phyloP scores from a whole-genome alignment of 2,329 filamentous ascomycete genomes.

The Fusarium stilboides region DNA sequence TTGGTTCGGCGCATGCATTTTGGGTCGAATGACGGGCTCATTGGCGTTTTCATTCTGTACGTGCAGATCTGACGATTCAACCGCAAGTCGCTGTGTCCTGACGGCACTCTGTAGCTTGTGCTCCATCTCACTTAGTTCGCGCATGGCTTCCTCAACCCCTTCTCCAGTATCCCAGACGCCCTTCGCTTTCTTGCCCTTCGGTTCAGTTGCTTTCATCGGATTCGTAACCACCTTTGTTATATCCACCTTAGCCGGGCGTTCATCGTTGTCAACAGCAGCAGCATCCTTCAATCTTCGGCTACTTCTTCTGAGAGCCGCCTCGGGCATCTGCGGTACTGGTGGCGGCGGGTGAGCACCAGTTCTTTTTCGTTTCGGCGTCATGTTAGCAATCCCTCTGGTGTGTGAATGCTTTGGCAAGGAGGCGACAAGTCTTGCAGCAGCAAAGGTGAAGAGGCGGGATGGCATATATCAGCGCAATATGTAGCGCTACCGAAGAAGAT shows the following conservation, averaged over 20 bases:
- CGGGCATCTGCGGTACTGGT: slow-evolving; percentile 38
- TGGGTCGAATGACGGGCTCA: slow-evolving; percentile 21
- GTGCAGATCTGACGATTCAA: slow-evolving; percentile 59
- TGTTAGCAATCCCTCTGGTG: slow-evolving; percentile 40
- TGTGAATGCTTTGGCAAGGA: slow-evolving; percentile 4
- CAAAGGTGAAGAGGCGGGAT: slow-evolving; percentile 17
- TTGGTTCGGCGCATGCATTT: slow-evolving; percentile 6
- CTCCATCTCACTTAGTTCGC: slow-evolving; percentile 67
- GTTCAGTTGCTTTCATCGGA: neutral
- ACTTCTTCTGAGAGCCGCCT: slow-evolving; percentile 47
- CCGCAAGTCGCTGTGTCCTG: slow-evolving; percentile 63
- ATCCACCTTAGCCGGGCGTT: slow-evolving; percentile 7
- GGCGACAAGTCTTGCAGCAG: slow-evolving; percentile 21
- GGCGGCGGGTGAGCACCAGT: slow-evolving; percentile 40
- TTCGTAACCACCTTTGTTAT: slow-evolving; percentile 10
- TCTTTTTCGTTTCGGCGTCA: slow-evolving; percentile 60
- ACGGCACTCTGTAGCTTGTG: slow-evolving; percentile 60
- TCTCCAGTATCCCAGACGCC: slow-evolving; percentile 35
- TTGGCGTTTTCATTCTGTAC: slow-evolving; percentile 1
- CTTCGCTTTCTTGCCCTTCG: neutral
- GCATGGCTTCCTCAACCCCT: slow-evolving; percentile 58
- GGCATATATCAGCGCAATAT: slow-evolving; percentile 20
- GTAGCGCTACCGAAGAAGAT: neutral
- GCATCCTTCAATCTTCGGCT: slow-evolving; percentile 45
- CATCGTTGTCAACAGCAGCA: neutral